A percentile compares a stretch with the other conserved stretches of the same genome.
Conservation (phyloP, 1,284 basidiomycete species). For the Trichosporon faecale region DNA sequence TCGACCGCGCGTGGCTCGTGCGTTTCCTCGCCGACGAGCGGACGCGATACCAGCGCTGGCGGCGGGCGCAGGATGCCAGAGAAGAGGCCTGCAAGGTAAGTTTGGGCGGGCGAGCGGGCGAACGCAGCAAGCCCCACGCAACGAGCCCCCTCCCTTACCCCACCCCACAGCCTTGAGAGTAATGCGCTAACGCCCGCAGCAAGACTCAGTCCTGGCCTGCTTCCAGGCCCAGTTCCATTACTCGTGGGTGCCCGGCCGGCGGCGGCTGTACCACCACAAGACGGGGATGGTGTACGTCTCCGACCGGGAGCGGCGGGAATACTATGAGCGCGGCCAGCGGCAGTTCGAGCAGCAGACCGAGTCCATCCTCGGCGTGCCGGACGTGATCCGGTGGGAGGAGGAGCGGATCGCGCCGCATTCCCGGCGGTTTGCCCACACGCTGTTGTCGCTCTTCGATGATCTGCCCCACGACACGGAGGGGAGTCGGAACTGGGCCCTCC, state of each 20-base stretch:
- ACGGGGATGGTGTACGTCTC: constrained; percentile 1
- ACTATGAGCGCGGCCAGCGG: background rate
- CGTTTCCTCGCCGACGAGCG: constrained; percentile 8
- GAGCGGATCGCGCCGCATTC: background rate
- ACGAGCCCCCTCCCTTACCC: too few species aligned
- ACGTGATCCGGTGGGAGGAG: background rate
- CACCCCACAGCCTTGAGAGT: background rate
- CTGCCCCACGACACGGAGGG: background rate
- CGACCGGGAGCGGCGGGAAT: background rate
- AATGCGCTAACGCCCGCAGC: background rate
- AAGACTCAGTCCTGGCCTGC: background rate
- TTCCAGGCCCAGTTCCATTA: constrained; percentile 1
- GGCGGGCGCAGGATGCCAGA: background rate
- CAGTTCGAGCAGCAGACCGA: background rate
- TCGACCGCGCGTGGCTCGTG: background rate
- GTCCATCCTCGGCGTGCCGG: background rate
- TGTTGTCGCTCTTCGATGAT: background rate
- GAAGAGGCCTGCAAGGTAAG: background rate
- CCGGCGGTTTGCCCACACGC: background rate
- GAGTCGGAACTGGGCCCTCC: background rate
- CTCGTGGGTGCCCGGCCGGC: background rate
- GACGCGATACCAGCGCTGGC: background rate
- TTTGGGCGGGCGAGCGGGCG: background rate
- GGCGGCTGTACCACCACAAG: constrained; percentile 8
- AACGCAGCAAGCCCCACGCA: too few species aligned